Percentiles rank a stretch among this genome's conserved stretches.
Conservation (phyloP, 202 grass and related monocot genomes). For the Thinopyrum obtusiflorum region DNA sequence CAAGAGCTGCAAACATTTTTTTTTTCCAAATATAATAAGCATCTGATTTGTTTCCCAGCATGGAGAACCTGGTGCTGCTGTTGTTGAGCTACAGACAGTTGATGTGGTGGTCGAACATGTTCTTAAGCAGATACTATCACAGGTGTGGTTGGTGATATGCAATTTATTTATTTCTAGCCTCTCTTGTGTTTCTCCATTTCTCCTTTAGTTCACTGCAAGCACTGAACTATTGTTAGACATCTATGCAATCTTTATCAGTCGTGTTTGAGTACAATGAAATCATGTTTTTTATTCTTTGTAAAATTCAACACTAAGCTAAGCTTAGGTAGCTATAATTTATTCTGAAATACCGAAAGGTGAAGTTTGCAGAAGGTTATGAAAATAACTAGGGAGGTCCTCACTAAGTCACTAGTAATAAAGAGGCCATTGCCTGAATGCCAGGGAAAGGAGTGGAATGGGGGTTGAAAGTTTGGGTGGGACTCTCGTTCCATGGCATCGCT, state of each 20-base stretch:
- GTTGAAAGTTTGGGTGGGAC: not conserved
- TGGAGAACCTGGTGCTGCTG: slow-evolving; percentile 95
- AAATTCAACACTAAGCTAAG: slow-evolving; percentile 4
- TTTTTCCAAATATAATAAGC: slow-evolving; percentile 19
- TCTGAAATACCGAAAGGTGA: slow-evolving; percentile 1
- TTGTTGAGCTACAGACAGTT: slow-evolving; percentile 81
- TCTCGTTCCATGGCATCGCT: not conserved
- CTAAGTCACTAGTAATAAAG: slow-evolving; percentile 15
- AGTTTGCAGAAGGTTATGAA: not conserved
- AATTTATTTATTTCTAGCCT: slow-evolving; percentile 12
- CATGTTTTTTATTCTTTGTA: slow-evolving; percentile 6
- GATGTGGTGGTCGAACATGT: slow-evolving; percentile 90
- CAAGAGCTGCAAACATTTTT: slow-evolving; percentile 16
- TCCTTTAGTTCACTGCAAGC: slow-evolving; percentile 3
- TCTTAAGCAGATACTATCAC: slow-evolving; percentile 90
- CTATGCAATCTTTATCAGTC: slow-evolving; percentile 5
- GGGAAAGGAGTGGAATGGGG: not conserved
- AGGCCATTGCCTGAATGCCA: slow-evolving; percentile 3
- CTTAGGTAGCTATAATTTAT: slow-evolving; percentile 6
- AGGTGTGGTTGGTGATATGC: slow-evolving; percentile 39
- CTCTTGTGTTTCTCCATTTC: slow-evolving; percentile 18
- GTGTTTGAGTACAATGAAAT: slow-evolving; percentile 6
- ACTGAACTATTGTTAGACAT: slow-evolving; percentile 5
- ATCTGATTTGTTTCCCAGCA: slow-evolving; percentile 58
- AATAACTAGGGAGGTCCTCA: not conserved